Evolutionary conservation across 2,329 filamentous ascomycete species (phyloP).

Genomic region (Ophiocordyceps unilateralis): DNA sequence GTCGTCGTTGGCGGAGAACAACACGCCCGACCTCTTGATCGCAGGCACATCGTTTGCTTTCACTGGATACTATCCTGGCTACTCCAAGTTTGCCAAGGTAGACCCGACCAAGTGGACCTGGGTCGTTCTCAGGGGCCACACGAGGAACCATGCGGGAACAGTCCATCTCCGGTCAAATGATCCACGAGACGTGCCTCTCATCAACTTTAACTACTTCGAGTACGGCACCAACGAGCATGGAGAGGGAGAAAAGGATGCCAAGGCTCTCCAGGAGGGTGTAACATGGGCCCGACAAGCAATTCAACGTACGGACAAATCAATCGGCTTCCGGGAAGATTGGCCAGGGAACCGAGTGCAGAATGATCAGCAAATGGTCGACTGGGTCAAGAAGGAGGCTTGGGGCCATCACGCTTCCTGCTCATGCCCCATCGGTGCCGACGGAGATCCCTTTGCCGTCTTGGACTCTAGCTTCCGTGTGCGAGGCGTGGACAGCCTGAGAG

Average conservation of each 20-base stretch:
- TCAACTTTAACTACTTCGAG: conserved; percentile 45
- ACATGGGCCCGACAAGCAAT: conserved; percentile 27
- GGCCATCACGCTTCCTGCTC: conserved; percentile 41
- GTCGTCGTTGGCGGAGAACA: conserved; percentile 11
- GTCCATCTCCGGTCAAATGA: conserved; percentile 43
- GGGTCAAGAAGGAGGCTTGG: conserved; percentile 28
- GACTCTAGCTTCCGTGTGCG: conserved; percentile 37
- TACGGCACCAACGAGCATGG: conserved; percentile 27
- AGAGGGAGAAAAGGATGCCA: conserved; percentile 27
- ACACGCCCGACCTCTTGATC: conserved; percentile 10
- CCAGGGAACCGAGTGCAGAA: conserved; percentile 23
- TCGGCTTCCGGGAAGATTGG: conserved; percentile 3
- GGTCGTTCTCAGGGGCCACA: conserved; percentile 39
- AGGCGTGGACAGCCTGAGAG: conserved; percentile 32
- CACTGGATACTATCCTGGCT: conserved; percentile 12
- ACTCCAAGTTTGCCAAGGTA: conserved; percentile 4
- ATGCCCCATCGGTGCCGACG: conserved; percentile 33
- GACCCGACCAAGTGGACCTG: conserved; percentile 18
- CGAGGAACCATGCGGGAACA: conserved; percentile 42
- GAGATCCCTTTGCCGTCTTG: conserved; percentile 35
- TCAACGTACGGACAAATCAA: conserved; percentile 1
- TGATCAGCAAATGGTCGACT: conserved; percentile 24
- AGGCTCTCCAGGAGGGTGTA: conserved; percentile 34
- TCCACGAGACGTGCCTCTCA: conserved; percentile 44
- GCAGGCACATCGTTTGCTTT: conserved; percentile 12